A percentile compares a stretch with the other conserved stretches of the same genome.
Evolutionary conservation across 306 rosid genomes (phyloP).

Genomic region (Begonia fuchsioides): DNA sequence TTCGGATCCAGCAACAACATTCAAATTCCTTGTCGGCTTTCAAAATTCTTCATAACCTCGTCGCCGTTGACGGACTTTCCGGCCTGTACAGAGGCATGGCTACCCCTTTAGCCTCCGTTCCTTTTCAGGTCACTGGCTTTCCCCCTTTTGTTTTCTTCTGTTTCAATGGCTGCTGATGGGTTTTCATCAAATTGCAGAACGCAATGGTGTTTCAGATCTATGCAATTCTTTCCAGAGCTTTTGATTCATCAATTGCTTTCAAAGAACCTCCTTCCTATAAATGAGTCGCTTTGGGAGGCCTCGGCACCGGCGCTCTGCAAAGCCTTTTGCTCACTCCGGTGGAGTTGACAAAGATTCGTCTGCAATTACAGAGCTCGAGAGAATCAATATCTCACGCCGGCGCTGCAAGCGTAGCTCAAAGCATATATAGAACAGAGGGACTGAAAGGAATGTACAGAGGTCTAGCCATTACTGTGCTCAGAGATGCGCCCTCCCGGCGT

Average conservation of each 20-base stretch:
- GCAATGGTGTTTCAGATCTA: conserved; percentile 78
- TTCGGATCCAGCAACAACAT: conserved; percentile 45
- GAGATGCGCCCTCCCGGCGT: conserved; percentile 66
- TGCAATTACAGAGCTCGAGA: conserved; percentile 34
- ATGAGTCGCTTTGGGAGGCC: conserved; percentile 61
- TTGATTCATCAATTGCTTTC: conserved; percentile 23
- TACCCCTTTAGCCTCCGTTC: conserved; percentile 70
- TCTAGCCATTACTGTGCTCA: conserved; percentile 40
- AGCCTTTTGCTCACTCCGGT: conserved; percentile 54
- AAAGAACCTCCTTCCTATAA: conserved; percentile 55
- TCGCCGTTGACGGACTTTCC: conserved; percentile 40
- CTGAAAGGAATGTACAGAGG: conserved; percentile 57
- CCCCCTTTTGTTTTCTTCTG: background rate
- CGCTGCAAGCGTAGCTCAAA: conserved; percentile 28
- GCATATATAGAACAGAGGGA: conserved; percentile 49
- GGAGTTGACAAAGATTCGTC: conserved; percentile 60
- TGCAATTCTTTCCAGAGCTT: conserved; percentile 49
- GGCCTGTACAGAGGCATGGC: conserved; percentile 81
- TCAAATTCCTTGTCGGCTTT: conserved; percentile 40
- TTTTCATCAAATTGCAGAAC: conserved; percentile 31
- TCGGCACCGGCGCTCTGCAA: conserved; percentile 59
- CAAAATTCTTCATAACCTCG: conserved; percentile 31
- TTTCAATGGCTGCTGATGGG: background rate
- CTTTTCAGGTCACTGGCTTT: conserved; percentile 50
- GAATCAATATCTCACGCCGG: conserved; percentile 19